Conservation (phyloP, 176 grass and related monocot species). For the Chrysopogon serrulatus region DNA sequence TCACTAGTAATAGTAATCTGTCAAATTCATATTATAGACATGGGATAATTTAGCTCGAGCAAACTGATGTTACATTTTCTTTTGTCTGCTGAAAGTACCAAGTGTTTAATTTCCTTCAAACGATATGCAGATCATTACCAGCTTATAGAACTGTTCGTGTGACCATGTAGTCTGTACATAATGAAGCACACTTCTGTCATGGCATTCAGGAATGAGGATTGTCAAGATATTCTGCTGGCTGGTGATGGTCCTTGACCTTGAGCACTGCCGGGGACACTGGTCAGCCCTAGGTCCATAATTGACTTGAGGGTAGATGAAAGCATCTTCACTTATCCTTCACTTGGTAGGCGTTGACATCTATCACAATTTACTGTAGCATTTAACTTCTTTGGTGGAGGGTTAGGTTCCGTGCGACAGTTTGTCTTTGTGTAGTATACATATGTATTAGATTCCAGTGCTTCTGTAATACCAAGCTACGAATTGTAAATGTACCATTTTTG, state of each 20-base stretch:
- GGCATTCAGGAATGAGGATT: conserved; percentile 13
- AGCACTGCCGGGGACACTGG: not conserved
- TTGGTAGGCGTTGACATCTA: conserved; percentile 1
- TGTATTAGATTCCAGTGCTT: conserved; percentile 4
- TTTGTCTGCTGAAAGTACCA: not conserved
- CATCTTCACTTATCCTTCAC: not conserved
- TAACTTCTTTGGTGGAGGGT: not conserved
- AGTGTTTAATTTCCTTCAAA: conserved; percentile 11
- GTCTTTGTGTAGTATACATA: not conserved
- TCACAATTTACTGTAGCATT: not conserved
- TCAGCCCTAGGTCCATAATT: not conserved
- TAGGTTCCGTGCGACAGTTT: not conserved
- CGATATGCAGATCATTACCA: conserved; percentile 23
- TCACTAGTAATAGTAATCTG: not conserved
- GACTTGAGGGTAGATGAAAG: not conserved
- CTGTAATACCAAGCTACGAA: not conserved
- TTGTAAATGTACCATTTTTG: not conserved
- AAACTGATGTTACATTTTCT: not conserved
- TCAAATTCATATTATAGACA: not conserved
- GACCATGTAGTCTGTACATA: conserved; percentile 7
- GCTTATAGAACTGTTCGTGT: not conserved
- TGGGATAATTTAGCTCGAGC: not conserved
- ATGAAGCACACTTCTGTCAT: not conserved
- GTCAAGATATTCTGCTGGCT: not conserved
- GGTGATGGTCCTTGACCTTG: not conserved